Base-by-base conservation (phyloP, 2,329 filamentous ascomycete genomes). In the Teratosphaeriaceae sp. region DNA sequence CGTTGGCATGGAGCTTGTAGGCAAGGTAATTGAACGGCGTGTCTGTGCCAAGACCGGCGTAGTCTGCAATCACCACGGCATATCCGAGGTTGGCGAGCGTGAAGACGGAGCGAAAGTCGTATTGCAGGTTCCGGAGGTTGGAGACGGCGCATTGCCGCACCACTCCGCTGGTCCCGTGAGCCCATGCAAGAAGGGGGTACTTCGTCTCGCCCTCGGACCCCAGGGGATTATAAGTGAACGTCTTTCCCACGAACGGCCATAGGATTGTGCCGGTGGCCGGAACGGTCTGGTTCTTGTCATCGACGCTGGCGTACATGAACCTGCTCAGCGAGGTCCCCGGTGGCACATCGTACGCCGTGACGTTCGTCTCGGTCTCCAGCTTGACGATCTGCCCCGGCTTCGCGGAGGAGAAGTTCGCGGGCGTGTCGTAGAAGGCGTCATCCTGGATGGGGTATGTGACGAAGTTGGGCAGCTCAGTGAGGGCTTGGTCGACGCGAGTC, bases 361-460 rank as follows among this genome's bases (percentile, higher is more conserved):
- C 15, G 19, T 39, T 20, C 15, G 22, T 39, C 13, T 5, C 15
- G 8, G 7, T 4, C 20, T 39, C 37, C n/a, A 39, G 13, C 15
- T 30, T 27, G 9, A 39, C 11, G 18, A 39, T 15, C 9, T 15
- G 15, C 9, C 37, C 37, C 3, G 37, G 22, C 7, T 15, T 18
- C 8, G 24, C 24, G 20, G 3, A 9, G 6, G 37, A 27, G 37
- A 26, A 27, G 15, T 27, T 39, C 4, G 5, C 22, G 5, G 37
- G 37, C 15, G 18, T 26, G 22, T 4, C n/a, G 24, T 39, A 39
- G 37, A 39, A 39, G 24, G 22, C 19, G 21, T 39, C 37, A 16
- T 35, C 13, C 31, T 35, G 31, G 31, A 35, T 35, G 3, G 31
- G 31, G 13, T 7, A 35, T 5, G 31, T 35, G 16, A 35, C 31